Conservation (phyloP, 148 eudicot genomes). For the Spergularia bocconei region DNA sequence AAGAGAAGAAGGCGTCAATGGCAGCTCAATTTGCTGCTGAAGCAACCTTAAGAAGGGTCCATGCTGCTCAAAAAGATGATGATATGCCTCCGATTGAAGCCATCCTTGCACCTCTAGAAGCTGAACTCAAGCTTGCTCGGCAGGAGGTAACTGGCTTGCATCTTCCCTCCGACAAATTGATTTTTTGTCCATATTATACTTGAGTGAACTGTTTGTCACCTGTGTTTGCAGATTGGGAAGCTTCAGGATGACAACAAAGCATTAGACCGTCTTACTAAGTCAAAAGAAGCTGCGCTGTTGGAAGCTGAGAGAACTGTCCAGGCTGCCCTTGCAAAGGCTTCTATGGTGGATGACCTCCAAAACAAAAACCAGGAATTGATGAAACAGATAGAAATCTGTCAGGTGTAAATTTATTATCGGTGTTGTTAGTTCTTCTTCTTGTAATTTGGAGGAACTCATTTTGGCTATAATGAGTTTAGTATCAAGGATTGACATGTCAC, state of each 20-base stretch:
- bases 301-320: constrained; percentile 89
- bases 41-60: constrained; percentile 97
- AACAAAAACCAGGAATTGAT: constrained; percentile 87
- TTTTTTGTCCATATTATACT: neutral
- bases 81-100: constrained; percentile 98
- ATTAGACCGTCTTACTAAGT: constrained; percentile 91
- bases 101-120: constrained; percentile 88
- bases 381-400: constrained; percentile 98
- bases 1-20: constrained; percentile 86
- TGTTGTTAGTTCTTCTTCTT: neutral
- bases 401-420: constrained; percentile 40
- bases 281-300: constrained; percentile 87
- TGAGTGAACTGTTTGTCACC: constrained; percentile 19
- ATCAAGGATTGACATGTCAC: constrained; percentile 12
- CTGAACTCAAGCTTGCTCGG: constrained; percentile 71
- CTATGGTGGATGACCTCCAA: constrained; percentile 92
- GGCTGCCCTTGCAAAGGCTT: constrained; percentile 81
- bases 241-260: constrained; percentile 96
- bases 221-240: constrained; percentile 57
- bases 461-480: constrained; percentile 5
- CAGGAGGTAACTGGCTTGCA: constrained; percentile 27
- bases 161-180: neutral
- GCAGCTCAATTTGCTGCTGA: constrained; percentile 99
- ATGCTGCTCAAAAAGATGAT: constrained; percentile 94
- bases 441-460: neutral